These are phyloP conservation scores for Lunasporangiospora selenospora DNA, from an alignment of 192 early-diverging fungal genomes.

Conservation along the genomic window DNA sequence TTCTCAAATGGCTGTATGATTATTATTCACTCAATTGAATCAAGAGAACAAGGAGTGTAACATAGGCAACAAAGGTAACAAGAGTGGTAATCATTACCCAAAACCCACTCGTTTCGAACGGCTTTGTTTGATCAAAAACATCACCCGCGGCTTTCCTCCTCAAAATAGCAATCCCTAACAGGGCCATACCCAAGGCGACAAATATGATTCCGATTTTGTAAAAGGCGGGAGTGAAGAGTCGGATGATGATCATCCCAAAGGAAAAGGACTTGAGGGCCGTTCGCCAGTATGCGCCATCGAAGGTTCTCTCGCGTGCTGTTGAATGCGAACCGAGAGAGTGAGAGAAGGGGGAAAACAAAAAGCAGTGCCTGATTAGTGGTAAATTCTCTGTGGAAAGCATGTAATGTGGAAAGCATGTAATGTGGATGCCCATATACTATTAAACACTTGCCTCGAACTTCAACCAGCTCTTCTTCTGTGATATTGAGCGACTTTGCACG, in stretches of 20 bases:
- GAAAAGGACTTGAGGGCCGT: constrained; percentile 61
- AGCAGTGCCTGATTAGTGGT: neutral
- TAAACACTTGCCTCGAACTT: constrained; percentile 49
- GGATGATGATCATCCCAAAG: constrained; percentile 58
- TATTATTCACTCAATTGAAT: too few species aligned
- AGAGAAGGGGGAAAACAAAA: neutral
- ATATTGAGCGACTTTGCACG: constrained; percentile 43
- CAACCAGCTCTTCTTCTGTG: constrained; percentile 1
- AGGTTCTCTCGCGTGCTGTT: constrained; percentile 63
- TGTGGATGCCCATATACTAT: neutral
- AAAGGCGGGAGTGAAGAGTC: constrained; percentile 60
- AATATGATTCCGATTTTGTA: constrained; percentile 65
- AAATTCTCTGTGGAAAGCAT: neutral
- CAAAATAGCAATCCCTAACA: constrained; percentile 57
- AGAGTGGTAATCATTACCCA: constrained; percentile 58
- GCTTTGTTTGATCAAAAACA: constrained; percentile 60
- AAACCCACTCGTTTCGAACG: constrained; percentile 60
- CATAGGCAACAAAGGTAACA: constrained; percentile 52
- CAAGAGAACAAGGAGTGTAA: constrained; percentile 49
- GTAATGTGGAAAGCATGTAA: neutral
- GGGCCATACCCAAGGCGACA: constrained; percentile 55
- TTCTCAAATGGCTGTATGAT: neutral
- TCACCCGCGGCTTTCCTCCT: constrained; percentile 53
- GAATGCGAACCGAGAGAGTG: neutral
- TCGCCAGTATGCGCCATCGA: constrained; percentile 67